Percentiles rank a stretch among this genome's conserved stretches.
These are phyloP conservation scores for Solanum chilense DNA, from an alignment of 257 asterid species.

Conservation along the genomic window DNA sequence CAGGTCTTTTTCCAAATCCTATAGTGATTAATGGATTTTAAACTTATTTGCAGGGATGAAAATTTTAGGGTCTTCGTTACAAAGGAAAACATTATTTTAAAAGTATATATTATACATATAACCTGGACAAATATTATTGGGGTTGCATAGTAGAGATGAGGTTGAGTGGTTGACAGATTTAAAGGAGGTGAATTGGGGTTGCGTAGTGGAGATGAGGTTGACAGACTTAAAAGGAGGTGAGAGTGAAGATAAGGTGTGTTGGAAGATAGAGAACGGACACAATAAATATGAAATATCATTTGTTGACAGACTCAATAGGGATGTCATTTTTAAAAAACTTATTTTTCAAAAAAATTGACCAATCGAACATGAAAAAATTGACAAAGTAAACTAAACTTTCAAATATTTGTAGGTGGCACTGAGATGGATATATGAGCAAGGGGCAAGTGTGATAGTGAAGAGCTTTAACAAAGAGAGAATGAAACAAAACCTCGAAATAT, in stretches of 20 bases:
- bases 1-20: not conserved
- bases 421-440: slow-evolving; percentile 31
- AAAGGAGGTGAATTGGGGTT: not conserved
- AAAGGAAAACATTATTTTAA: not conserved
- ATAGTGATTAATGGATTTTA: too few relatives aligned
- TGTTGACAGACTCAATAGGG: not conserved
- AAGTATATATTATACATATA: too few relatives aligned
- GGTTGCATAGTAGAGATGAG: not conserved
- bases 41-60: not conserved
- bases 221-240: not conserved
- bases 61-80: not conserved
- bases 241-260: too few relatives aligned
- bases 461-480: slow-evolving; percentile 26
- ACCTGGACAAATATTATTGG: not conserved
- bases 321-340: not conserved
- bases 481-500: slow-evolving; percentile 22
- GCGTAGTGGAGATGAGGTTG: not conserved
- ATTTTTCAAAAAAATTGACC: too few relatives aligned
- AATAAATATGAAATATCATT: not conserved
- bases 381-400: not conserved
- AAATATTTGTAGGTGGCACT: slow-evolving; percentile 13
- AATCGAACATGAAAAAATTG: not conserved
- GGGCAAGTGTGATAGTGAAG: slow-evolving; percentile 14
- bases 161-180: not conserved
- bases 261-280: not conserved